These are phyloP conservation scores for Tetrapisispora fleetii DNA, from an alignment of 805 yeast species.

Conservation along the genomic window DNA sequence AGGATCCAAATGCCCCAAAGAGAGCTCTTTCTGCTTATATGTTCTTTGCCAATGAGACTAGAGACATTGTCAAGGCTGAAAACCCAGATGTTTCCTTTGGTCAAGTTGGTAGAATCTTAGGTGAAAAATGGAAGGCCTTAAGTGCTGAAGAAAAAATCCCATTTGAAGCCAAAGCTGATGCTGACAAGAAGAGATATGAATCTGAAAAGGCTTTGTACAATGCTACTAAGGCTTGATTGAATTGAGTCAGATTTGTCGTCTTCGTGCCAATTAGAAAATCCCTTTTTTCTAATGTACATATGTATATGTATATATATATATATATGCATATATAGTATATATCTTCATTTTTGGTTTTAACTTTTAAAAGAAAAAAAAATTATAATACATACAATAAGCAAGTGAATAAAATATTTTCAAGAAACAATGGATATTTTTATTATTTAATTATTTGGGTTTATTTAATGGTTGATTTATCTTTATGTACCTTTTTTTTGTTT, in stretches of 20 bases:
- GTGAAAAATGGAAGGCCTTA: slow-evolving; percentile 94
- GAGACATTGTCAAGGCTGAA: slow-evolving; percentile 91
- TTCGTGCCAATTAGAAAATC: neutral
- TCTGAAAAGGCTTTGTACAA: slow-evolving; percentile 84
- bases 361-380: no score
- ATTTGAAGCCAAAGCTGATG: slow-evolving; percentile 86
- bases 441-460: no score
- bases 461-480: no score
- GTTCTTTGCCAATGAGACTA: slow-evolving; percentile 97
- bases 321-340: no score
- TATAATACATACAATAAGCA: no score
- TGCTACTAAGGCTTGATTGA: slow-evolving; percentile 28
- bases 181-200: slow-evolving; percentile 97
- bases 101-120: slow-evolving; percentile 88
- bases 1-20: slow-evolving; percentile 98
- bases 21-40: slow-evolving; percentile 96
- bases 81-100: slow-evolving; percentile 95
- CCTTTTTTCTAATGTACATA: neutral
- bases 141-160: slow-evolving; percentile 75
- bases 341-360: neutral
- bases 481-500: no score
- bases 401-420: no score
- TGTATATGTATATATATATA: no score
- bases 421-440: no score
- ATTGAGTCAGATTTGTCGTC: no score